phyloP scores from a whole-genome alignment of 164 flowering plant genomes.

The Kingdonia uniflora region DNA sequence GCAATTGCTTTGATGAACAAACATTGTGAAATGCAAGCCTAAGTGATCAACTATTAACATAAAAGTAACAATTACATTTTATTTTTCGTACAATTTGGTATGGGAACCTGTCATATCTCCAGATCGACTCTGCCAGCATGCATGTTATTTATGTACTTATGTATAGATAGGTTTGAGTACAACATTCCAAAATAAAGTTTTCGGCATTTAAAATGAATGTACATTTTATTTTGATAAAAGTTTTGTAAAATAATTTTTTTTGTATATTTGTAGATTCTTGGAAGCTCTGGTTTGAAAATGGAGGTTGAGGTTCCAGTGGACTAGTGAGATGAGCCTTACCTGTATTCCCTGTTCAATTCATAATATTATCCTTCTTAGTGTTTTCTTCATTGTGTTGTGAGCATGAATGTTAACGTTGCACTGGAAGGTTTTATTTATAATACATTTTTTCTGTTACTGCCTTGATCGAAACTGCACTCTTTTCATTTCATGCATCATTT shows the following conservation, averaged over 20 bases:
- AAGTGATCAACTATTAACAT: too few species aligned
- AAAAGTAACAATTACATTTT: too few species aligned
- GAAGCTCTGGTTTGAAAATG: slow-evolving; percentile 36
- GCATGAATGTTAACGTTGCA: background rate
- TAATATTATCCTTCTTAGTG: background rate
- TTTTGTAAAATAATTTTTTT: background rate
- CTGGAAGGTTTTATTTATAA: too few species aligned
- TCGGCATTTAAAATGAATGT: background rate
- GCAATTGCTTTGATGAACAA: too few species aligned
- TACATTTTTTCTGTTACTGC: too few species aligned
- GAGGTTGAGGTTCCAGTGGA: slow-evolving; percentile 52
- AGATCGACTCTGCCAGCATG: background rate
- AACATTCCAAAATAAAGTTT: background rate
- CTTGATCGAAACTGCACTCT: too few species aligned
- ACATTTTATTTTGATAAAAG: background rate
- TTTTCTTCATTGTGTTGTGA: background rate
- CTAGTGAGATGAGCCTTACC: slow-evolving; percentile 10
- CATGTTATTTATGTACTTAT: too few species aligned
- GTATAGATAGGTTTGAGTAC: too few species aligned
- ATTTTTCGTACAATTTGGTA: too few species aligned
- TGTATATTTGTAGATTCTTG: slow-evolving; percentile 30
- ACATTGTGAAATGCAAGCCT: too few species aligned
- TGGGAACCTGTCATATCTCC: too few species aligned
- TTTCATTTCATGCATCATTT: too few species aligned
- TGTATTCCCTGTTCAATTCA: background rate